A percentile compares a stretch with the other conserved stretches of the same genome.
phyloP scores from a whole-genome alignment of 1,139 yeast genomes.

The Yueomyces sp. region DNA sequence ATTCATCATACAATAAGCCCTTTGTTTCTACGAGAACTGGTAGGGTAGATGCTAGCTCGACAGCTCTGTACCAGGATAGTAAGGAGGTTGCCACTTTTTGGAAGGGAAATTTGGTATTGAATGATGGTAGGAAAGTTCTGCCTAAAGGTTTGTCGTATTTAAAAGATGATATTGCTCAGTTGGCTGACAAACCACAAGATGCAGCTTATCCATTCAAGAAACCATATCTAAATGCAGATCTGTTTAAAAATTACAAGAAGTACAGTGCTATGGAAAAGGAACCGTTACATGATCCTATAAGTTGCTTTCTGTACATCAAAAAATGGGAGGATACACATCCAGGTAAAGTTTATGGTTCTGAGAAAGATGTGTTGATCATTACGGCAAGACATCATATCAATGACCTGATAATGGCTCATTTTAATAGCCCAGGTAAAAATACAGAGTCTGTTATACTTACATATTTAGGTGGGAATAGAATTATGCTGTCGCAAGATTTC shows the following conservation, averaged over 20 bases:
- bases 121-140: too few species aligned
- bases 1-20: too few species aligned
- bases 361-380: slow-evolving; percentile 10
- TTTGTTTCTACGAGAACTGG: too few species aligned
- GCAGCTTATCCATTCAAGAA: slow-evolving; percentile 4
- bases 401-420: slow-evolving; percentile 16
- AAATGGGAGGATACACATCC: slow-evolving; percentile 3
- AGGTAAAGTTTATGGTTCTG: slow-evolving; percentile 3
- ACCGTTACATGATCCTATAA: slow-evolving; percentile 11
- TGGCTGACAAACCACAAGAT: slow-evolving; percentile 2
- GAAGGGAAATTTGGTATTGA: too few species aligned
- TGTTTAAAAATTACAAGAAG: slow-evolving; percentile 11
- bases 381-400: slow-evolving; percentile 21
- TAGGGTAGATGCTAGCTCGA: too few species aligned
- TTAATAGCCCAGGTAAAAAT: slow-evolving; percentile 5
- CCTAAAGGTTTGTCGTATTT: slow-evolving; percentile 2
- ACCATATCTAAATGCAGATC: slow-evolving; percentile 12
- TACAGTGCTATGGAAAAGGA: slow-evolving; percentile 11
- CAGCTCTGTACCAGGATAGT: not conserved
- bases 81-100: not conserved
- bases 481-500: slow-evolving; percentile 11
- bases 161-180: slow-evolving; percentile 4
- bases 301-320: slow-evolving; percentile 14
- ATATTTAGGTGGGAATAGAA: slow-evolving; percentile 7
- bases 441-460: slow-evolving; percentile 9